Evolutionary conservation across 177 flowering plant species (phyloP), one percentile per base, ranked within the genome.

Genomic region (Vitis hybrid): DNA sequence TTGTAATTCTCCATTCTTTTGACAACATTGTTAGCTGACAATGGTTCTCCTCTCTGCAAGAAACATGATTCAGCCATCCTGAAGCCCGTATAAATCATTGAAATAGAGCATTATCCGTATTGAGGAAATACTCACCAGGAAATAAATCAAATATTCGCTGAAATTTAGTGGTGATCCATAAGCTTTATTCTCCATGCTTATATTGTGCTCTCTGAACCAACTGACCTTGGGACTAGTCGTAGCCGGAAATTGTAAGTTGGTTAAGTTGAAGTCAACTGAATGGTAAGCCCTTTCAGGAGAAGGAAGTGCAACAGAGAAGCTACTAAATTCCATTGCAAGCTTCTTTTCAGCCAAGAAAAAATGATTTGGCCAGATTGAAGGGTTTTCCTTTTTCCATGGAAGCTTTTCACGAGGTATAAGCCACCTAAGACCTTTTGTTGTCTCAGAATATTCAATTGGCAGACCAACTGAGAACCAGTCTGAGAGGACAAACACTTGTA

Each of bases 391-490:
- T 68, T 79, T 81, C 92, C 92, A 88, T 17, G 88, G 90, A 77
- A 88, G 84, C 68, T 80, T 80, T 70, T 68, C 85, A 13, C 74
- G 83, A 58, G 90, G 88, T 71, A 88, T 83, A 55, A 86, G 81
- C 92, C 90, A 88, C 67, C 82, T 78, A 10, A 88, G 88, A 58
- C 92, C 88, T 78, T 75, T 82, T 24, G 79, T 77, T 60, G 88
- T 88, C 80, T 86, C 88, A 35, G 82, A 84, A 78, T 83, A 86
- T 67, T 79, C 86, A 58, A 73, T 56, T 19, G 90, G 86, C 57
- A 75, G 72, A 48, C 62, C 66, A 56, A 68, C 67, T 27, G 80
- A 73, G 72, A 86, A 62, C 86, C 92, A 79, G 30, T 81, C 80
- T 40, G 88, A 80, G 51, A 88, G 78, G 68, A 77, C 88, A 74